Evolutionary conservation across 2,329 filamentous ascomycete genomes (phyloP), one percentile per base, ranked within the genome.

Genomic region (Aspergillus sp.): DNA sequence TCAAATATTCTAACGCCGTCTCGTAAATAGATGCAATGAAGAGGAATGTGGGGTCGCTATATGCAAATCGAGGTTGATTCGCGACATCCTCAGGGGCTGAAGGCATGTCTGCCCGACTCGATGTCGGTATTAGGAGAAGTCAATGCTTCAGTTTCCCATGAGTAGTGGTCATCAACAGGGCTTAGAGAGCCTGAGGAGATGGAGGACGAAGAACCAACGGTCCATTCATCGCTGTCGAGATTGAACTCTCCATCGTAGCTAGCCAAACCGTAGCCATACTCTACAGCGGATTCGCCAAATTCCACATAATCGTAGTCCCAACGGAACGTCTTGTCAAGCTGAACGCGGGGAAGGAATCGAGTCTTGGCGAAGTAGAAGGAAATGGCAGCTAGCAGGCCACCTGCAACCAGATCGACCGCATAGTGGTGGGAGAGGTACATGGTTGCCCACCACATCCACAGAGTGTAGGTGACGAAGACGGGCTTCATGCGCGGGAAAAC

Each of bases 351-450:
- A 44, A 98, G 77, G 79, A 91, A 96, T 58, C 87, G 86, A 42
- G 88, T 84, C 70, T 90, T 90, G 56, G 89, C 86, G 60, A 91
- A 85, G 77, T 93, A 96, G 81, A 91, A 98, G 58, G 89, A 86
- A 51, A 89, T 80, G 12, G 88, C 88, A 22, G 91, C 89, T 59
- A 91, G 76, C 51, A 96, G 80, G 72, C 89, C 91, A 65, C 93
- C 93, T 37, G 85, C 91, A 24, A 97, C 91, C 51, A 98, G 82
- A 74, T 98, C 93, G 41, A 98, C 89, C 33, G 93, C 93, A 73
- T 98, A 98, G 79, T 98, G 93, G 77, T 98, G 93, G 69, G 91
- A 96, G 52, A 98, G 85, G 72, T 98, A 97, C 91, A 98, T 96
- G 66, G 93, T 98, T 12, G 93, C 90, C 92, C 93, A 98, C 90